Base-by-base conservation (phyloP, 805 yeast genomes). In the Blastobotrys attinorum region DNA sequence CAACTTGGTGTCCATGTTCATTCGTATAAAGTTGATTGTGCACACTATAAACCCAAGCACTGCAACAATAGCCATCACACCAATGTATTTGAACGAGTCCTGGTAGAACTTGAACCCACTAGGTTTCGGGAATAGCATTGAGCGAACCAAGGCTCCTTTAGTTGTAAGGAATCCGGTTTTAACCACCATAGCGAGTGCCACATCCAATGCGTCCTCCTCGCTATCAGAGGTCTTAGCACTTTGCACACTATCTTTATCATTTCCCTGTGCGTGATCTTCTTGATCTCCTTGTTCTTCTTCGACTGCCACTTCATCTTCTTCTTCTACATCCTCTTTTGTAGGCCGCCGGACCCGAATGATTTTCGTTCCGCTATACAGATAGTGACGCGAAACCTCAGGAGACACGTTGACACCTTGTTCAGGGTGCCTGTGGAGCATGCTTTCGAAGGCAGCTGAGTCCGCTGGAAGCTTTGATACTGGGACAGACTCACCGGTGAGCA, bases 401-500 rank as follows among this genome's bases (percentile, higher is more conserved):
- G 85, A 72, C 11, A 83, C 76, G 49, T 74, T 75, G 2, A 79
- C 65, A 40, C 67, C 69, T 20, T 65, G 65, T 48, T 80, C 77
- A 29, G 44, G 17, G 35, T 40, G 40, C 47, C 40, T 44, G 40
- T 44, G 58, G 37, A 32, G 38, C 42, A 8, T 32, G 32, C 41
- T 43, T n/a, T 64, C 64, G 32, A 87, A 73, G 0, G 80, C 70
- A 6, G 80, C 88, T 13, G 73, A 71, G 1, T 72, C 65, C 1
- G 92, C 86, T 1, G 84, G 73, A 8, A 70, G 49, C 60, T 92
- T 92, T 0, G 96, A 77, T 2, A 92, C 96, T 0, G 99, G 98
- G 1, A 92, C 97, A 42, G 96, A 87, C 61, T 92, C 99, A 32
- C 99, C 99, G 0, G 99, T 92, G 17, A 92, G 71, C 96, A 92